phyloP scores from a whole-genome alignment of 257 asterid genomes.

The Schizonepeta tenuifolia region DNA sequence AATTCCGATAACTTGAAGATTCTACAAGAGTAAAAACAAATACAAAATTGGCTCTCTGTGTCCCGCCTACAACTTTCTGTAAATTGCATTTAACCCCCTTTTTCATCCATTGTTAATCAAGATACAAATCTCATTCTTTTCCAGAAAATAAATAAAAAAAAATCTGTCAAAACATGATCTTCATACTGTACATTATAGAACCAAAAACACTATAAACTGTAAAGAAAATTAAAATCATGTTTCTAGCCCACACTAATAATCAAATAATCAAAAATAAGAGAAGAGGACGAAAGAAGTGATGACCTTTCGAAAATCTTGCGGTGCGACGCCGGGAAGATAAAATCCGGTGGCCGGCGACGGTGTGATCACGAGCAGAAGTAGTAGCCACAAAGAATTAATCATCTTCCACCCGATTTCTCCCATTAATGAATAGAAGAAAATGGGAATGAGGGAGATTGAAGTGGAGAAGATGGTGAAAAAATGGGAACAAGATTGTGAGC shows the following conservation, averaged over 20 bases:
- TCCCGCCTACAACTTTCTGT: background rate
- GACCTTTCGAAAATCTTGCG: conserved; percentile 48
- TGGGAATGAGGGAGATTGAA: background rate
- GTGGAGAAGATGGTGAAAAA: conserved; percentile 20
- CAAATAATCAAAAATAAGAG: background rate
- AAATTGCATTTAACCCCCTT: background rate
- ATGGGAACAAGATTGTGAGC: background rate
- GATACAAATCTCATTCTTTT: background rate
- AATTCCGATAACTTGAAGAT: no score
- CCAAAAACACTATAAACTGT: no score
- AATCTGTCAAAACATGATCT: background rate
- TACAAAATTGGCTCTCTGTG: no score
- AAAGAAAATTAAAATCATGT: background rate
- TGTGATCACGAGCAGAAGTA: conserved; percentile 19
- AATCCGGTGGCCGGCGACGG: conserved; percentile 44
- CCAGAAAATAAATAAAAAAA: background rate
- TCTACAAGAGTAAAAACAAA: no score
- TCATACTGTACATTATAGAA: no score
- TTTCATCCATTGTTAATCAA: background rate
- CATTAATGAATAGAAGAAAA: conserved; percentile 3
- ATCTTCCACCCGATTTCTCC: conserved; percentile 30
- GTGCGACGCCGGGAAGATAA: conserved; percentile 64
- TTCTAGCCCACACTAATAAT: background rate
- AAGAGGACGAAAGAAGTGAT: background rate
- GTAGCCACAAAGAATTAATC: conserved; percentile 20